Evolutionary conservation across 345 rosid genomes (phyloP).

Genomic region (Brassica nigra): DNA sequence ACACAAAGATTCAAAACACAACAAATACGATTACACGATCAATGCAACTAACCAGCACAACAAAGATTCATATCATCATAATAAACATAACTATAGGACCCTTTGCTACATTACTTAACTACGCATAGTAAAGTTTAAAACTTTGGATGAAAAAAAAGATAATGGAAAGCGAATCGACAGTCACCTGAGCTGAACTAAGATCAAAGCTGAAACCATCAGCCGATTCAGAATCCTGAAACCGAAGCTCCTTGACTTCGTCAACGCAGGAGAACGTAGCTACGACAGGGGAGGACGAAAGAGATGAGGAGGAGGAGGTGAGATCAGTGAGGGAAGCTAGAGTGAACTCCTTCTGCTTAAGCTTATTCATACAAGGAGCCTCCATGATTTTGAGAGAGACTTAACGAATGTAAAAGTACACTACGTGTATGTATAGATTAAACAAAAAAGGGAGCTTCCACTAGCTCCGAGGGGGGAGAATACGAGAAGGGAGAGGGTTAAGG

Average conservation of each 20-base stretch:
- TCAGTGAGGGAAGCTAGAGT: conserved; percentile 54
- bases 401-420: too few species aligned
- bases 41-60: background rate
- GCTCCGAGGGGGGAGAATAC: conserved; percentile 2
- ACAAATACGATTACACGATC: background rate
- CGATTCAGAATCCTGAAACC: conserved; percentile 50
- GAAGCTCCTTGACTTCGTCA: conserved; percentile 48
- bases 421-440: background rate
- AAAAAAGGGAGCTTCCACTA: conserved; percentile 9
- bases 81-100: background rate
- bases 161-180: conserved; percentile 8
- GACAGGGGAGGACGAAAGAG: conserved; percentile 42
- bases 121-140: conserved; percentile 19
- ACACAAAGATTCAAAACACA: conserved; percentile 2
- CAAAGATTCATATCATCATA: background rate
- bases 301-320: conserved; percentile 46
- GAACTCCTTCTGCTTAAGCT: conserved; percentile 47
- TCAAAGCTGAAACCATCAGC: conserved; percentile 43
- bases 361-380: conserved; percentile 40
- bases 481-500: background rate
- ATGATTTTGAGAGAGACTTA: conserved; percentile 3
- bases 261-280: conserved; percentile 54
- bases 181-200: conserved; percentile 53
- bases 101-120: background rate
- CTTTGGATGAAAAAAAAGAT: background rate